These are phyloP conservation scores for Microdochium bolleyi DNA, from an alignment of 2,329 filamentous ascomycete species.

Conservation along the genomic window DNA sequence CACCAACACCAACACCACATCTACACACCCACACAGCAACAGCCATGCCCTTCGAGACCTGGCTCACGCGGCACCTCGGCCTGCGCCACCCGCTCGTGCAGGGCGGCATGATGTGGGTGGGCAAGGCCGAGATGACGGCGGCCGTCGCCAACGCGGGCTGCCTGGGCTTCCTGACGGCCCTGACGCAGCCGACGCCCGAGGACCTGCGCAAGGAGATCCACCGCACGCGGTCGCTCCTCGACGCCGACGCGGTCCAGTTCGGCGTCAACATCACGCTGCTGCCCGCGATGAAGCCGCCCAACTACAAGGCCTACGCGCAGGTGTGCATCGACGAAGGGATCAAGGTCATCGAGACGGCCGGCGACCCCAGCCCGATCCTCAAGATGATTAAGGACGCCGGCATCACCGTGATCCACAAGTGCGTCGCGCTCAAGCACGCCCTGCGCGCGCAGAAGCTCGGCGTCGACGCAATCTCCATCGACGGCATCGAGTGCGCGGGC, in stretches of 20 bases:
- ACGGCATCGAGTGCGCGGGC: slow-evolving; percentile 88
- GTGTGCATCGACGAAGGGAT: slow-evolving; percentile 87
- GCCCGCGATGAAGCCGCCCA: slow-evolving; percentile 75
- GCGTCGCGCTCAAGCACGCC: slow-evolving; percentile 86
- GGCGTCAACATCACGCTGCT: slow-evolving; percentile 90
- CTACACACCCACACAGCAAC: neutral
- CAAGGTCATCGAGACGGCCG: slow-evolving; percentile 80
- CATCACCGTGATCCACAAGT: slow-evolving; percentile 81
- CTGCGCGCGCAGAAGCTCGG: slow-evolving; percentile 81
- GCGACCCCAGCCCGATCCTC: slow-evolving; percentile 84
- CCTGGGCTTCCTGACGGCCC: slow-evolving; percentile 69
- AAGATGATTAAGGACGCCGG: slow-evolving; percentile 70
- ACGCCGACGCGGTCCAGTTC: slow-evolving; percentile 52
- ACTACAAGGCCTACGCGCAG: slow-evolving; percentile 86
- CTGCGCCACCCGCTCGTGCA: slow-evolving; percentile 63
- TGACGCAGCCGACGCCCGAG: slow-evolving; percentile 84
- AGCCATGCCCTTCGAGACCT: slow-evolving; percentile 44
- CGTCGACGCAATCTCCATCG: slow-evolving; percentile 87
- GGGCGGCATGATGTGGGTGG: slow-evolving; percentile 78
- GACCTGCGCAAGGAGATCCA: slow-evolving; percentile 86
- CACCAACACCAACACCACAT: neutral
- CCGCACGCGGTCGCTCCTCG: slow-evolving; percentile 68
- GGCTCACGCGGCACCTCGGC: slow-evolving; percentile 42
- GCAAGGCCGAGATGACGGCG: slow-evolving; percentile 65
- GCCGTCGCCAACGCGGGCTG: slow-evolving; percentile 70